Base-by-base conservation (phyloP, 2,329 filamentous ascomycete genomes). In the Penicillium sp. region DNA sequence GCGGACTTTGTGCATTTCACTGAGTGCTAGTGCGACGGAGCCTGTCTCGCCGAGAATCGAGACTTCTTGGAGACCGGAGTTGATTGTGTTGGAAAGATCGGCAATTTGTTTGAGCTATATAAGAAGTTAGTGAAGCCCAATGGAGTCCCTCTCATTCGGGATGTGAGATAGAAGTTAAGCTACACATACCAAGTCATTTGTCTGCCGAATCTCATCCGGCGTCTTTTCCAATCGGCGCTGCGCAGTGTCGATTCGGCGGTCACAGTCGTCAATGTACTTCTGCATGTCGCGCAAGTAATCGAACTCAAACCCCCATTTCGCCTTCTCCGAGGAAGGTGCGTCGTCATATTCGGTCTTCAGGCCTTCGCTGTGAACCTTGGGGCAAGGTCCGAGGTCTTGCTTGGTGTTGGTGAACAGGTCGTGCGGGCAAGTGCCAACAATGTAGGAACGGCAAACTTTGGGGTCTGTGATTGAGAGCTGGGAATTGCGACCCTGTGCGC, bases 381-480 rank as follows among this genome's bases (percentile, higher is more conserved):
- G 85, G 71, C 94, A 99, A 0, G 87, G 84, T 2, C 94, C 94
- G 34, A 97, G 84, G 74, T 99, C 94, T 82, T 97, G 92, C 80
- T 97, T 97, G 45, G 94, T 99, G 79, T 99, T 99, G 64, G 93
- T 99, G 83, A 99, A 99, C 71, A 99, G 91, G 73, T 99, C 94
- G 81, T 97, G 93, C 0, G 94, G 94, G 75, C 94, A 99, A 58
- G 91, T 95, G 68, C 94, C 94, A 61, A 86, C 92, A 49, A 99
- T 84, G 75, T 93, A 97, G 19, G 92, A 97, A 54, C 91, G 90
- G 81, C 94, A 99, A 68, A 96, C 90, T 78, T 96, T 97, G 53
- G 90, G 84, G 75, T 97, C 94, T 58, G 87, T 94, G 68, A 99
- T 89, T 62, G 89, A 88, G 67, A 97, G 84, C 75, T 96, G 90